Conservation (phyloP, 164 flowering plant species). For the Protea cynaroides region DNA sequence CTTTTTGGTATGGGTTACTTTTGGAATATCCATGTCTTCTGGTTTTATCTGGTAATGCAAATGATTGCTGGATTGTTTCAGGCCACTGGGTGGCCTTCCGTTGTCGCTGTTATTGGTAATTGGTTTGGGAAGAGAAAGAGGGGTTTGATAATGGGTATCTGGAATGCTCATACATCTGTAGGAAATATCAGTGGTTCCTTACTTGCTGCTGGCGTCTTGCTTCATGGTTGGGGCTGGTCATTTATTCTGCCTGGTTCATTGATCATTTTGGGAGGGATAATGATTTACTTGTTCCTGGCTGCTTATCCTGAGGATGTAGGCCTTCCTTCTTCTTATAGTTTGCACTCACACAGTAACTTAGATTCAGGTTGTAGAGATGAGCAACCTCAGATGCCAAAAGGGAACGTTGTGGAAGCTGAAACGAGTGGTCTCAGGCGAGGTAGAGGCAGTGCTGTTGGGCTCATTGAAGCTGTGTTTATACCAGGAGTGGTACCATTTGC, state of each 20-base stretch:
- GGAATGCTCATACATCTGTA: conserved; percentile 91
- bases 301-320: conserved; percentile 90
- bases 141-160: conserved; percentile 88
- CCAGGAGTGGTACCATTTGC: conserved; percentile 96
- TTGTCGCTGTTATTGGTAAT: conserved; percentile 90
- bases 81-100: conserved; percentile 98
- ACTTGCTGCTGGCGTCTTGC: conserved; percentile 66
- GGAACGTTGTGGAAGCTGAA: conserved; percentile 11
- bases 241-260: conserved; percentile 74
- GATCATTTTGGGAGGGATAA: conserved; percentile 55
- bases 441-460: conserved; percentile 54
- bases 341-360: conserved; percentile 3
- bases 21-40: conserved; percentile 60
- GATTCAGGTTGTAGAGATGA: conserved; percentile 26
- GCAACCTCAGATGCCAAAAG: conserved; percentile 30
- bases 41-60: conserved; percentile 72
- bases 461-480: conserved; percentile 64
- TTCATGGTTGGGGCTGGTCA: conserved; percentile 97
- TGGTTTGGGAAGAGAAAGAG: conserved; percentile 94
- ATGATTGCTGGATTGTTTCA: conserved; percentile 94
- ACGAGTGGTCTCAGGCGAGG: conserved; percentile 19
- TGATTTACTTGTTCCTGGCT: conserved; percentile 70
- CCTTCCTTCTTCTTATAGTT: conserved; percentile 33
- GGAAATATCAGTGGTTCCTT: conserved; percentile 82
- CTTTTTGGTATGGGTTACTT: conserved; percentile 86